Evolutionary conservation across 176 grass and related monocot species (phyloP).

Genomic region (Hyparrhenia diplandra): DNA sequence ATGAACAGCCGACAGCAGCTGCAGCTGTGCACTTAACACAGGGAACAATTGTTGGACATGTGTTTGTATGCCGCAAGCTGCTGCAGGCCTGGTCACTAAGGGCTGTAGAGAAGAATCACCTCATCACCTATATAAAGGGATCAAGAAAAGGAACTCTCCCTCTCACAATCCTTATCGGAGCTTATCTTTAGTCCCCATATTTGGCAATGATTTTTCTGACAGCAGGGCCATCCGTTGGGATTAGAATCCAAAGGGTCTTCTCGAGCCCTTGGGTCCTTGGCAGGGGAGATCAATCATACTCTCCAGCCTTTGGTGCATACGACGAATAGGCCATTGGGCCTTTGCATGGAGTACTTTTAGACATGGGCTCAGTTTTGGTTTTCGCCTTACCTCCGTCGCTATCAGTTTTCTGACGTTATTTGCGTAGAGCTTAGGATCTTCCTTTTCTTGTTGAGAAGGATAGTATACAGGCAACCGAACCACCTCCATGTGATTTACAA

Average conservation of each 20-base stretch:
- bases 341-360: background rate
- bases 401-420: constrained; percentile 79
- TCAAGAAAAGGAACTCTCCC: background rate
- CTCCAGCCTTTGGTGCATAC: background rate
- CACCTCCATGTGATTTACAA: constrained; percentile 86
- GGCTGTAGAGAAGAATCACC: background rate
- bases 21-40: background rate
- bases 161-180: background rate
- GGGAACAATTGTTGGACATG: background rate
- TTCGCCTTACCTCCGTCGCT: constrained; percentile 57
- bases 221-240: background rate
- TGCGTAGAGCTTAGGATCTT: constrained; percentile 74
- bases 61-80: background rate
- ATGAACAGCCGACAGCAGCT: background rate
- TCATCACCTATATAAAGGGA: background rate
- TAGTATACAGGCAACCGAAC: constrained; percentile 77
- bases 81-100: background rate
- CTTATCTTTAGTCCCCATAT: background rate
- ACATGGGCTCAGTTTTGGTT: background rate
- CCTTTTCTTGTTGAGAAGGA: constrained; percentile 88
- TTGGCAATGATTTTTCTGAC: background rate
- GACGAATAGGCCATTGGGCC: background rate
- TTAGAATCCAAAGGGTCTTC: background rate
- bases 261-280: too few relatives aligned
- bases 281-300: background rate